Conservation (phyloP, 2,329 filamentous ascomycete genomes). For the Dryadomyces quercivorus region DNA sequence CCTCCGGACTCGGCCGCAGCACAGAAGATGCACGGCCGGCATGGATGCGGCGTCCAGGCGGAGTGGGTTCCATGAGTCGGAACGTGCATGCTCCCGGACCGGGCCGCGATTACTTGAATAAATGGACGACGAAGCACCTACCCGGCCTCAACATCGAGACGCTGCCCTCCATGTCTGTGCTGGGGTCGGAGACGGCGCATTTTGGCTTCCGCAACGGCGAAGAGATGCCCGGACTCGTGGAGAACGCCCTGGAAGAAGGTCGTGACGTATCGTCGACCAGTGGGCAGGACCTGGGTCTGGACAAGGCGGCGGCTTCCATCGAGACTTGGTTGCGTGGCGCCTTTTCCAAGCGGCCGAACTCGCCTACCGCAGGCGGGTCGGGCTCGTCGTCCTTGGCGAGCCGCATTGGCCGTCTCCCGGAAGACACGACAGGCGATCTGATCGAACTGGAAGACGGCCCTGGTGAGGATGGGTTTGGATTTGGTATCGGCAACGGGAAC, state of each 20-base stretch:
- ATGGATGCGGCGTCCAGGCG: constrained; percentile 74
- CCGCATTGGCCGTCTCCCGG: constrained; percentile 7
- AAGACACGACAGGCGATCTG: constrained; percentile 44
- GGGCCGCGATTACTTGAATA: constrained; percentile 71
- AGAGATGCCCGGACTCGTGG: constrained; percentile 31
- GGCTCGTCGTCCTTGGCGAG: constrained; percentile 8
- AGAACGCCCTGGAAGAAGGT: constrained; percentile 35
- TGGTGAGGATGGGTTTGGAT: constrained; percentile 32
- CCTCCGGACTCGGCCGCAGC: constrained; percentile 4
- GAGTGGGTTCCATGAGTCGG: constrained; percentile 69
- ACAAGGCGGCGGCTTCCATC: constrained; percentile 75
- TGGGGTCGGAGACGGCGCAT: constrained; percentile 46
- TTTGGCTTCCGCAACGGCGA: constrained; percentile 34
- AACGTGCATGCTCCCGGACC: constrained; percentile 66
- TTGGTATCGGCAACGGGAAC: neutral
- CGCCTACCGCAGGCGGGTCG: constrained; percentile 21
- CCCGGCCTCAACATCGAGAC: constrained; percentile 64
- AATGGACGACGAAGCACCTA: constrained; percentile 71
- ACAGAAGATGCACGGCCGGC: constrained; percentile 29
- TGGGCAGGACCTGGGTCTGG: constrained; percentile 46
- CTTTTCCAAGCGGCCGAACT: constrained; percentile 48
- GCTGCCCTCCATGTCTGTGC: constrained; percentile 53
- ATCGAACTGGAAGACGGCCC: constrained; percentile 59
- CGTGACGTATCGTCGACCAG: constrained; percentile 24
- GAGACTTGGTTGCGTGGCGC: constrained; percentile 86